Conservation (phyloP, 176 grass and related monocot genomes). For the Musa troglodytarum region DNA sequence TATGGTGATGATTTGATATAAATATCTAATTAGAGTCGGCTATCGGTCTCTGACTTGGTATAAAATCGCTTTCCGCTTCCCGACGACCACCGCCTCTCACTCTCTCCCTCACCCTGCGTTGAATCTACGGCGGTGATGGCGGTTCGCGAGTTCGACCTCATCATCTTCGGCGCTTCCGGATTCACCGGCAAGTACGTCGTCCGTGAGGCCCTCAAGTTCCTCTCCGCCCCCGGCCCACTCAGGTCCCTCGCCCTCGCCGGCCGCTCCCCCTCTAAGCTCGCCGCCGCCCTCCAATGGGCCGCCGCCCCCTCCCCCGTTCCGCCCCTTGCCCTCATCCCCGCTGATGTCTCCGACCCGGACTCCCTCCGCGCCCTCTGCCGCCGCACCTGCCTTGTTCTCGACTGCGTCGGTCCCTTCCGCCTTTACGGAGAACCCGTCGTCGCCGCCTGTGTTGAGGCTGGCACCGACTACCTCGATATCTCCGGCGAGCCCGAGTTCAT, state of each 20-base stretch:
- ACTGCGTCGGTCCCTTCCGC: slow-evolving; percentile 67
- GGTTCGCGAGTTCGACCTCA: slow-evolving; percentile 54
- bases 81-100: neutral
- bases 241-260: slow-evolving; percentile 60
- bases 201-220: slow-evolving; percentile 71
- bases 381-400: slow-evolving; percentile 44
- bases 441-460: slow-evolving; percentile 42
- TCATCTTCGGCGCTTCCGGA: slow-evolving; percentile 86
- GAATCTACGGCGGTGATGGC: slow-evolving; percentile 18
- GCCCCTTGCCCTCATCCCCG: slow-evolving; percentile 39
- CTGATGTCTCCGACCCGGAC: slow-evolving; percentile 51
- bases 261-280: slow-evolving; percentile 48
- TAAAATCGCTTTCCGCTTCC: neutral
- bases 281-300: slow-evolving; percentile 52
- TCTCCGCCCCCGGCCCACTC: slow-evolving; percentile 22
- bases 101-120: neutral
- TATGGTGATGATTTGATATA: too few relatives aligned
- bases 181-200: slow-evolving; percentile 88
- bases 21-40: too few relatives aligned
- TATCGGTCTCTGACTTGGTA: too few relatives aligned
- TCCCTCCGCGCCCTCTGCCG: slow-evolving; percentile 47
- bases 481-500: slow-evolving; percentile 86
- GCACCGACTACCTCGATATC: slow-evolving; percentile 76
- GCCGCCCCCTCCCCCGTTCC: slow-evolving; percentile 22
- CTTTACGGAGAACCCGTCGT: slow-evolving; percentile 54